A percentile compares a stretch with the other conserved stretches of the same genome.
These are phyloP conservation scores for Fusarium veterinarium DNA, from an alignment of 2,329 filamentous ascomycete species.

Conservation along the genomic window DNA sequence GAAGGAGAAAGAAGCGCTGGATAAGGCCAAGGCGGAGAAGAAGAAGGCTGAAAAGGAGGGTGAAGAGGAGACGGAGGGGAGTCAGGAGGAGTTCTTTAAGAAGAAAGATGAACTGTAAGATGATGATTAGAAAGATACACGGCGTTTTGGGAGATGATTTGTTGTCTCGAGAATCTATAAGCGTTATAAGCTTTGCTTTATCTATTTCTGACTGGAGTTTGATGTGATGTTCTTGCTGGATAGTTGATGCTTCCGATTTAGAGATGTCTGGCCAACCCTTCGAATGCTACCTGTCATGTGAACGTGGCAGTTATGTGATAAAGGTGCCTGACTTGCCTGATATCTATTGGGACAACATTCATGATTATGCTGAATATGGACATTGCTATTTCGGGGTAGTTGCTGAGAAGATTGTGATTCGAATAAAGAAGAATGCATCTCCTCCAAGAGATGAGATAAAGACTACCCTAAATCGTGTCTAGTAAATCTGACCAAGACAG, in stretches of 20 bases:
- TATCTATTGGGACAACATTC: too few relatives aligned
- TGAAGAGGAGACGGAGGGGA: conserved; percentile 28
- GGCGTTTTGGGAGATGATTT: conserved; percentile 25
- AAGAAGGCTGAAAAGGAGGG: conserved; percentile 39
- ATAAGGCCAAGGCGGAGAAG: conserved; percentile 46
- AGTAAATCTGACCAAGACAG: neutral
- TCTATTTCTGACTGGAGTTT: neutral
- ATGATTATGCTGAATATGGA: too few relatives aligned
- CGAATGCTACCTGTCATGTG: neutral
- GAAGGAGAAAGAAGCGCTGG: conserved; percentile 19
- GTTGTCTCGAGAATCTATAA: conserved; percentile 6
- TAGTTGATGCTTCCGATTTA: neutral
- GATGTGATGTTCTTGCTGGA: neutral
- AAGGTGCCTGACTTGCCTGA: accelerated
- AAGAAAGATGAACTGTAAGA: conserved; percentile 45
- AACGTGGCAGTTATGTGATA: neutral
- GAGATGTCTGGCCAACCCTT: accelerated
- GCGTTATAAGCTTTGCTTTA: neutral
- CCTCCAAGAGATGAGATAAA: neutral
- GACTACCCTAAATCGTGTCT: neutral
- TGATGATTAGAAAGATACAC: conserved; percentile 52
- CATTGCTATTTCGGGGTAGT: accelerated
- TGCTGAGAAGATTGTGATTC: neutral
- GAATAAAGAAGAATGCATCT: neutral
- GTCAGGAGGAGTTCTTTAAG: conserved; percentile 26